These are phyloP conservation scores for Vigna nakashimae DNA, from an alignment of 306 rosid species.

Conservation along the genomic window DNA sequence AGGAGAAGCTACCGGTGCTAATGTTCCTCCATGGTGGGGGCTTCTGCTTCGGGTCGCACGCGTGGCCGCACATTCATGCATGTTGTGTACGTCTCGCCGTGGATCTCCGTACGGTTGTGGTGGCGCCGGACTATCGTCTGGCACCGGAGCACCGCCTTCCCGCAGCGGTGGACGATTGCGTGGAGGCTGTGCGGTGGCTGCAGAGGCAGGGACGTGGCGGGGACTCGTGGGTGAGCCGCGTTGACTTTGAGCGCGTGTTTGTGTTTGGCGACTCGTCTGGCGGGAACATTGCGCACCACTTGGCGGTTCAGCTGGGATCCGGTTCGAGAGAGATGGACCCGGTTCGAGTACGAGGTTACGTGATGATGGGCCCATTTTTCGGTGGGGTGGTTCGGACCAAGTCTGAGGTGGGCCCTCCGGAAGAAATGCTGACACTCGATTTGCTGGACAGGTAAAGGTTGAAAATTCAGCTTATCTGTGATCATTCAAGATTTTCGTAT, in stretches of 20 bases:
- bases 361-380: slow-evolving; percentile 76
- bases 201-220: slow-evolving; percentile 43
- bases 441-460: slow-evolving; percentile 67
- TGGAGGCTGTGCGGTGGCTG: slow-evolving; percentile 66
- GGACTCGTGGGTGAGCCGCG: slow-evolving; percentile 59
- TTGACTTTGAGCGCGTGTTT: slow-evolving; percentile 63
- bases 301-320: slow-evolving; percentile 63
- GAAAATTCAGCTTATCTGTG: not conserved
- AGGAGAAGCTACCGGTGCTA: slow-evolving; percentile 51
- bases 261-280: slow-evolving; percentile 84
- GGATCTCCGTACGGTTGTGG: slow-evolving; percentile 51
- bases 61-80: slow-evolving; percentile 70
- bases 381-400: slow-evolving; percentile 75
- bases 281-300: slow-evolving; percentile 82
- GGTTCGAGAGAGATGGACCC: slow-evolving; percentile 46
- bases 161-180: slow-evolving; percentile 68
- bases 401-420: slow-evolving; percentile 76
- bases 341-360: slow-evolving; percentile 64
- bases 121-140: slow-evolving; percentile 67
- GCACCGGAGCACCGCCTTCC: slow-evolving; percentile 81
- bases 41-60: slow-evolving; percentile 72
- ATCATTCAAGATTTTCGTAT: no score
- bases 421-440: slow-evolving; percentile 58
- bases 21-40: slow-evolving; percentile 80
- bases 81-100: slow-evolving; percentile 64